Conservation (phyloP, 2,329 filamentous ascomycete species). For the Ophiosphaerella herpotricha region DNA sequence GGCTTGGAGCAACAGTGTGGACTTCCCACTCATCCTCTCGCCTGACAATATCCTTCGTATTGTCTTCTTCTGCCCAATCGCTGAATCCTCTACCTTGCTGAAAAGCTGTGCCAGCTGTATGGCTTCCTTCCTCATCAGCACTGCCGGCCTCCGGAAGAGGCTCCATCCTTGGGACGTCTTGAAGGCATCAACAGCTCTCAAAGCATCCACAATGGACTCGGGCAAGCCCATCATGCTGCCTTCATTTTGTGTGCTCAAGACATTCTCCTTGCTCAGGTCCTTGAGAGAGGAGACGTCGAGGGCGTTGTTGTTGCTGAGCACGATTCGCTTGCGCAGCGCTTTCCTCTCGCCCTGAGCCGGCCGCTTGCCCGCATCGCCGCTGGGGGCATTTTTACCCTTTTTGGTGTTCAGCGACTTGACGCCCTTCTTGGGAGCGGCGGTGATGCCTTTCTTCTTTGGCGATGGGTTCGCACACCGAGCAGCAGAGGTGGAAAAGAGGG, state of each 20-base stretch:
- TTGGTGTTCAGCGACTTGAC: conserved; percentile 50
- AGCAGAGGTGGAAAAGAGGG: conserved; percentile 44
- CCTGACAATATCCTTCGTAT: conserved; percentile 73
- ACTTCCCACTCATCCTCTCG: conserved; percentile 79
- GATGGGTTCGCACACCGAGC: conserved; percentile 29
- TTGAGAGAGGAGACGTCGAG: conserved; percentile 72
- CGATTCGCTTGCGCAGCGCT: conserved; percentile 82
- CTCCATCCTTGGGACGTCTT: conserved; percentile 88
- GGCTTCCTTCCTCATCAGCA: conserved; percentile 79
- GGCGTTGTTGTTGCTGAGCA: conserved; percentile 93
- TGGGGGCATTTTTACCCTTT: conserved; percentile 47
- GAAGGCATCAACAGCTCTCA: conserved; percentile 87
- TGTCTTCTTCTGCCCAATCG: conserved; percentile 59
- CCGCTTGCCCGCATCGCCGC: conserved; percentile 52
- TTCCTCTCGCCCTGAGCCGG: conserved; percentile 81
- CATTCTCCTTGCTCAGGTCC: conserved; percentile 62
- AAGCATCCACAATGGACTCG: conserved; percentile 72
- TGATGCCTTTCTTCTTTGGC: conserved; percentile 33
- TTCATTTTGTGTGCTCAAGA: conserved; percentile 49
- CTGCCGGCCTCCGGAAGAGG: conserved; percentile 80
- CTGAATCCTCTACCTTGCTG: conserved; percentile 59
- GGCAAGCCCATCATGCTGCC: conserved; percentile 74
- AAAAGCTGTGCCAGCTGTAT: conserved; percentile 64
- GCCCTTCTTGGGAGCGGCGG: conserved; percentile 40
- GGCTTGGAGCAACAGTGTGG: conserved; percentile 80